These are phyloP conservation scores for Ampelomyces quisqualis DNA, from an alignment of 2,329 filamentous ascomycete genomes.

Conservation along the genomic window DNA sequence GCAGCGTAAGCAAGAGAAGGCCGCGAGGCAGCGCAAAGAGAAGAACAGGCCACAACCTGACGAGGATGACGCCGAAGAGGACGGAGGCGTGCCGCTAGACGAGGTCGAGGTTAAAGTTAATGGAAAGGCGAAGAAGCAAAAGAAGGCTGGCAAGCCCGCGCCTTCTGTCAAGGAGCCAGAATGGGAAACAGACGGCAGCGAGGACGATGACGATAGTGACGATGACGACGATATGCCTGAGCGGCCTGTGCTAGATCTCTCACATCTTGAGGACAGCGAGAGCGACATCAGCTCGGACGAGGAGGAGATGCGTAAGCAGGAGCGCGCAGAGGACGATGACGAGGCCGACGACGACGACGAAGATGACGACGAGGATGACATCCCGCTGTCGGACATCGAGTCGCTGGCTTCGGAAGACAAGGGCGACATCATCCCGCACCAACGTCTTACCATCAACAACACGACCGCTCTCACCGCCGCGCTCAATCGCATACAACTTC, in stretches of 20 bases:
- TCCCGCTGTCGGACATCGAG: constrained; percentile 84
- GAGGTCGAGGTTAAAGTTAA: constrained; percentile 32
- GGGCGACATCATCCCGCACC: constrained; percentile 84
- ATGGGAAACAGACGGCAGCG: constrained; percentile 37
- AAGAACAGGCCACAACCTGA: constrained; percentile 26
- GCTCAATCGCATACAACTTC: constrained; percentile 74
- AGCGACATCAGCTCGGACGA: constrained; percentile 44
- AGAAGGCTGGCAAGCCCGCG: constrained; percentile 35
- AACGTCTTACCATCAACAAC: constrained; percentile 97
- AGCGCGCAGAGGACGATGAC: constrained; percentile 40
- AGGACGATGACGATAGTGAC: constrained; percentile 44
- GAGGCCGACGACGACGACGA: constrained; percentile 36
- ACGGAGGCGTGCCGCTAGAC: constrained; percentile 34
- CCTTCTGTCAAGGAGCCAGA: constrained; percentile 29
- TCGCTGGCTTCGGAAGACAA: constrained; percentile 76
- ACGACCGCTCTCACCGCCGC: constrained; percentile 78
- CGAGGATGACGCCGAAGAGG: constrained; percentile 22
- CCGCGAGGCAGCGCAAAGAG: constrained; percentile 53
- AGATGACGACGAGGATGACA: constrained; percentile 68
- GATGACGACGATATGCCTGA: constrained; percentile 35
- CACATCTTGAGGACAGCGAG: constrained; percentile 45
- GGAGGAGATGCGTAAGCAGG: constrained; percentile 29
- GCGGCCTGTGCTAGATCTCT: constrained; percentile 27
- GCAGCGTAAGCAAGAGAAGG: constrained; percentile 67
- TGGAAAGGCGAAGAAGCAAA: constrained; percentile 30